Base-by-base conservation (phyloP, 2,329 filamentous ascomycete species). In the Trichothecium roseum region DNA sequence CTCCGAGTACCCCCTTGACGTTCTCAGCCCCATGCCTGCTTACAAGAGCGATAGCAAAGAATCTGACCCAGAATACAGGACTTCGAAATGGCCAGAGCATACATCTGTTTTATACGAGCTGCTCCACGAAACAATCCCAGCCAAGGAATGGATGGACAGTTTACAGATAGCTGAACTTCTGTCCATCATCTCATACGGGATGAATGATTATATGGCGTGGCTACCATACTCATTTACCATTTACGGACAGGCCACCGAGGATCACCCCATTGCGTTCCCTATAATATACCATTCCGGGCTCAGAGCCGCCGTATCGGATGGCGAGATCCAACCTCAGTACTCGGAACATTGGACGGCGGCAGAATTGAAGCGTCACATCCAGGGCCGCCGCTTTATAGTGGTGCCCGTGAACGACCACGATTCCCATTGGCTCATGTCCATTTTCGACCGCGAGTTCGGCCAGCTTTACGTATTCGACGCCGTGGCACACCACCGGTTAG, bases 391-490 rank as follows among this genome's bases (percentile, higher is more conserved):
- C 10, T 24, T 24, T 10, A 24, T 24, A 6, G 20, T 24, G 6
- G 20, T 24, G 6, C 20, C 20, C 10, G 20, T 31, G 12, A 31
- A 10, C 29, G 18, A 31, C 12, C 15, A 16, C 8, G 29, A 18
- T 13, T 16, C 15, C 12, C 36, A 38, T 27, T 47, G 45, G 46
- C 37, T 33, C 35, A 46, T 48, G 42, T 44, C 42, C 35, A 36
- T 48, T 24, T 48, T 47, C 26, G 46, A 48, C 35, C 44, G 46
- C 9, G 5, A 30, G 8, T 17, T 18, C 5, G 36, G 41, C 5
- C 35, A 46, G 9, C 22, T 48, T 24, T 47, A 41, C 38, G 42
- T 48, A 7, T 42, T 47, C 27, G 45, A 49, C 34, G 41, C 40
- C 32, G 30, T 32, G n/a, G 29, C 36, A 7, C 28, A 17, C 4